These are phyloP conservation scores for Haplosporangium sp. DNA, from an alignment of 371 early-diverging fungal genomes.

Conservation along the genomic window DNA sequence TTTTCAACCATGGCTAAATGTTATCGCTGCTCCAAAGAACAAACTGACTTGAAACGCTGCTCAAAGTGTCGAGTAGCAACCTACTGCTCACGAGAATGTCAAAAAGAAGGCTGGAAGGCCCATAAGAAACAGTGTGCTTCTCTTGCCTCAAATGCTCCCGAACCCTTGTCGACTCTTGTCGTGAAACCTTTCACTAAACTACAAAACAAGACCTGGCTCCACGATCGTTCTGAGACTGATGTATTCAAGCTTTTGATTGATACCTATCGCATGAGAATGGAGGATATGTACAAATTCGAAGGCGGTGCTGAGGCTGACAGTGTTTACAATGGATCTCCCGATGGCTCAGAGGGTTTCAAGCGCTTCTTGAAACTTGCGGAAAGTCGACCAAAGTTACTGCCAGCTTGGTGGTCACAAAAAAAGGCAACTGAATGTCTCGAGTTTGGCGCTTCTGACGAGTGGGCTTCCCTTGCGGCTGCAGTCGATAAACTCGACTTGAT, in stretches of 20 bases:
- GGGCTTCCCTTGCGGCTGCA: not conserved
- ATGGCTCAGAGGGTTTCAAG: conserved; percentile 4
- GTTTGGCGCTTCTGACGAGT: not conserved
- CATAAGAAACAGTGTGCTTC: too few species aligned
- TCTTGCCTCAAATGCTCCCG: not conserved
- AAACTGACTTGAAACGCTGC: too few species aligned
- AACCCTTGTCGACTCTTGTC: not conserved
- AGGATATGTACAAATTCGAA: conserved; percentile 14
- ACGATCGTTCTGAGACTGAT: conserved; percentile 3
- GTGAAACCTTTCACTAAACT: conserved; percentile 13
- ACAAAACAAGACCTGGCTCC: conserved; percentile 13
- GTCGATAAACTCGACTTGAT: conserved; percentile 14
- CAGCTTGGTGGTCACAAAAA: conserved; percentile 17
- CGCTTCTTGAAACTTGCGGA: conserved; percentile 6
- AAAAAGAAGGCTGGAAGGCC: too few species aligned
- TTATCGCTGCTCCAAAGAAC: too few species aligned
- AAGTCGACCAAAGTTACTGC: conserved; percentile 3
- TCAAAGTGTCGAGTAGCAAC: too few species aligned
- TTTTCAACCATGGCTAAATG: too few species aligned
- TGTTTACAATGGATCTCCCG: conserved; percentile 14
- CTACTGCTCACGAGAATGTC: too few species aligned
- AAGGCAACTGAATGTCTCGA: not conserved
- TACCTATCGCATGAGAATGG: conserved; percentile 20
- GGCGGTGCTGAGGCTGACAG: not conserved
- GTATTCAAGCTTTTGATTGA: conserved; percentile 20